Percentiles rank a stretch among this genome's conserved stretches.
Conservation (phyloP, 169 alveolate genomes). For the Pseudocohnilembus persalinus region DNA sequence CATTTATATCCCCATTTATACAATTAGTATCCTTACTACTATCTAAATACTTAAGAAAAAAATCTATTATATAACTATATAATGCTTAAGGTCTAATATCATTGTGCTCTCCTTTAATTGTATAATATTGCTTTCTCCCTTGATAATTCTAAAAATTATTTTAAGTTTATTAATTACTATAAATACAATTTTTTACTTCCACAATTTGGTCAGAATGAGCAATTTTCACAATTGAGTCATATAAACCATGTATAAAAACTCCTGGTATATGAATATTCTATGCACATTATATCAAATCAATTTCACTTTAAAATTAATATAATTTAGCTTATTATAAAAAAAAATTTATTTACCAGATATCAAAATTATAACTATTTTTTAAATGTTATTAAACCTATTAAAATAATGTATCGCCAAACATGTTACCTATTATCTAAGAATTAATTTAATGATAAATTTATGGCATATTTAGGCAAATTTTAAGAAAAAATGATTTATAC, state of each 20-base stretch:
- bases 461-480: too few relatives aligned
- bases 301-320: background rate
- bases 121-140: slow-evolving; percentile 22
- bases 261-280: background rate
- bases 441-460: too few relatives aligned
- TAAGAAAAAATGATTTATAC: background rate
- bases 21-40: too few relatives aligned
- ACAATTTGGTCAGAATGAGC: slow-evolving; percentile 4
- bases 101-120: slow-evolving; percentile 14
- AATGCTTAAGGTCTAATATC: slow-evolving; percentile 4
- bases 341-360: background rate
- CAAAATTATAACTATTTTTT: background rate
- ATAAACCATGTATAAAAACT: slow-evolving; percentile 8
- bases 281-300: background rate
- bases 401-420: slow-evolving; percentile 9
- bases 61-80: background rate
- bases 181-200: background rate
- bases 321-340: background rate
- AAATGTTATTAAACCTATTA: background rate
- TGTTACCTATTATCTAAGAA: background rate
- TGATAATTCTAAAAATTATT: background rate
- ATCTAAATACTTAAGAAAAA: slow-evolving; percentile 11
- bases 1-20: too few relatives aligned
- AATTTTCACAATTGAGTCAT: background rate
- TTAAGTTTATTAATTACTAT: background rate